Percentiles rank a stretch among this genome's conserved stretches.
Conservation (phyloP, 192 early-diverging fungal species). For the Coemansia sp. region DNA sequence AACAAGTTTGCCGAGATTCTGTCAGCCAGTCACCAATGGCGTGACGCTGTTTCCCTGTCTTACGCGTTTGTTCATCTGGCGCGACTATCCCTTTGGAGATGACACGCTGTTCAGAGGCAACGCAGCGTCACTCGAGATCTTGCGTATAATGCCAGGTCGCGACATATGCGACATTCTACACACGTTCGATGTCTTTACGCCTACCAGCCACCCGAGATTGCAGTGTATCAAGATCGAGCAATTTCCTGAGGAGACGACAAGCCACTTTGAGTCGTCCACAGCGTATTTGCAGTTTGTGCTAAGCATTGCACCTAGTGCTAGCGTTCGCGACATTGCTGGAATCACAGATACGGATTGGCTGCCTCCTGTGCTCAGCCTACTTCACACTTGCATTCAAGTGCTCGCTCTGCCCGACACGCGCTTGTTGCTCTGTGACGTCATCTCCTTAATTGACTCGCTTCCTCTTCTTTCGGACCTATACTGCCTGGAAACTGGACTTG, state of each 20-base stretch:
- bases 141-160: neutral
- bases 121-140: neutral
- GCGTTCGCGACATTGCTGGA: neutral
- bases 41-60: conserved; percentile 3
- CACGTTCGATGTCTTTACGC: neutral
- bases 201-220: neutral
- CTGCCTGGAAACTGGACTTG: neutral
- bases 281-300: neutral
- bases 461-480: neutral
- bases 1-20: neutral
- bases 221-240: neutral
- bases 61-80: neutral
- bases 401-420: neutral
- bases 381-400: neutral
- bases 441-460: neutral
- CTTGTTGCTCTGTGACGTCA: neutral
- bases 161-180: neutral
- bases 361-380: neutral
- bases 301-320: neutral
- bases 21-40: neutral
- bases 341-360: neutral
- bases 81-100: conserved; percentile 13
- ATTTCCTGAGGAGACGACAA: neutral
- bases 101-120: conserved; percentile 12
- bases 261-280: neutral